Conservation (phyloP, 495 filamentous ascomycete genomes). For the Aspergillus avenaceus region DNA sequence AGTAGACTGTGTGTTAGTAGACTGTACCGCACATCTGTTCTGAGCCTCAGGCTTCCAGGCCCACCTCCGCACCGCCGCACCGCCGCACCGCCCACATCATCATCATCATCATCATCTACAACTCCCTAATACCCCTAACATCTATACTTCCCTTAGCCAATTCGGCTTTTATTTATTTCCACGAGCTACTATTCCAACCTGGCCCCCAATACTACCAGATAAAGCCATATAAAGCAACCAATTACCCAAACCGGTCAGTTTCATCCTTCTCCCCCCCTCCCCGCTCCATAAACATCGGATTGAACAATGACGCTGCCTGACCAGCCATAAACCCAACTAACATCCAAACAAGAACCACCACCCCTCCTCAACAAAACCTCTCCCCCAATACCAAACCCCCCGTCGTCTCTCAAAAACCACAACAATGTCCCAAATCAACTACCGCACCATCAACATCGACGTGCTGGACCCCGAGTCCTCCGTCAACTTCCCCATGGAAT, state of each 20-base stretch:
- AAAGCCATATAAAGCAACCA: background rate
- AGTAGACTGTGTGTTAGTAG: too few species aligned
- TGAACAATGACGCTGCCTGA: conserved; percentile 5
- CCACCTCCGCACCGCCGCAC: conserved; percentile 17
- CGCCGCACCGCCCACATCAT: conserved; percentile 9
- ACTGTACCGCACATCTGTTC: background rate
- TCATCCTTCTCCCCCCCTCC: background rate
- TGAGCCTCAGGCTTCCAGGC: conserved; percentile 21
- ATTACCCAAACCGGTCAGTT: background rate
- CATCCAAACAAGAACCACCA: background rate
- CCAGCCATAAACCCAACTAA: background rate
- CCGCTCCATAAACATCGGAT: background rate
- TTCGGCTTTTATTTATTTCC: background rate
- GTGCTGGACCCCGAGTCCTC: conserved; percentile 81
- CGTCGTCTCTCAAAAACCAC: conserved; percentile 4
- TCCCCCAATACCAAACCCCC: background rate
- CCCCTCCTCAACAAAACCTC: background rate
- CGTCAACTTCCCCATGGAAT: conserved; percentile 78
- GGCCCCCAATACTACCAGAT: background rate
- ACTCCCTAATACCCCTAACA: too few species aligned
- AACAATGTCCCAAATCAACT: conserved; percentile 62
- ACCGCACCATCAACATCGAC: conserved; percentile 94
- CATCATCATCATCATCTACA: background rate
- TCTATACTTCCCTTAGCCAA: background rate
- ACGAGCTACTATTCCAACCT: background rate